A percentile compares a stretch with the other conserved stretches of the same genome.
Conservation (phyloP, 2,329 filamentous ascomycete species). For the Polytolypa hystricis region DNA sequence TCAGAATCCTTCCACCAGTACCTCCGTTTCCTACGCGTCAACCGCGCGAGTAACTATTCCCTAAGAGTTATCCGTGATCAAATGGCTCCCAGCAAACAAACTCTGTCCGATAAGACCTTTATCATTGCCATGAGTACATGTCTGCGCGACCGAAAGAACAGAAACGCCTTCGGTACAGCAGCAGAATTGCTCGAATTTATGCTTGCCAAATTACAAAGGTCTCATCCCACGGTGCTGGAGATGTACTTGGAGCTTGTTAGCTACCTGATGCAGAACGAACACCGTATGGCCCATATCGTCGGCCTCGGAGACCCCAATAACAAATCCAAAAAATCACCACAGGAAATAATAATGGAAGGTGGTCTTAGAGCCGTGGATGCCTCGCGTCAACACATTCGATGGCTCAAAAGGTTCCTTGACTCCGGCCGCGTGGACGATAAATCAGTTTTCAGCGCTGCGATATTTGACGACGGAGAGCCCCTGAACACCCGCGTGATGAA, state of each 20-base stretch:
- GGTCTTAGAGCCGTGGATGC: too few species aligned
- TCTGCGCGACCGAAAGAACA: conserved; percentile 64
- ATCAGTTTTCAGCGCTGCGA: too few species aligned
- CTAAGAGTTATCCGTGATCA: conserved; percentile 47
- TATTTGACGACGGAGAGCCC: too few species aligned
- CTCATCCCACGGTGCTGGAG: conserved; percentile 21
- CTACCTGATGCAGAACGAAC: neutral
- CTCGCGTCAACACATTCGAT: too few species aligned
- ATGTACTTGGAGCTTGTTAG: conserved; percentile 21
- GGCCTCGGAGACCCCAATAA: too few species aligned
- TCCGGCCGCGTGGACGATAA: too few species aligned
- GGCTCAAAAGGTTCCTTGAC: too few species aligned
- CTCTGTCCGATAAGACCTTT: conserved; percentile 46
- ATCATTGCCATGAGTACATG: conserved; percentile 64
- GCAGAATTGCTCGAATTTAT: conserved; percentile 56
- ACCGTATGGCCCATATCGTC: too few species aligned
- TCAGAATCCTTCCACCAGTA: conserved; percentile 57
- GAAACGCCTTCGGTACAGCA: conserved; percentile 55
- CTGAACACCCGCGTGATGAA: too few species aligned
- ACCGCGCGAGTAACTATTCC: conserved; percentile 53
- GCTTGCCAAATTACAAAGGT: conserved; percentile 24
- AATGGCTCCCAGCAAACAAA: conserved; percentile 32
- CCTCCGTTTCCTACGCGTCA: conserved; percentile 54
- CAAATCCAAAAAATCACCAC: too few species aligned
- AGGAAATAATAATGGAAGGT: too few species aligned